phyloP scores from a whole-genome alignment of 208 protist species.

The Trypanosoma caninum region DNA sequence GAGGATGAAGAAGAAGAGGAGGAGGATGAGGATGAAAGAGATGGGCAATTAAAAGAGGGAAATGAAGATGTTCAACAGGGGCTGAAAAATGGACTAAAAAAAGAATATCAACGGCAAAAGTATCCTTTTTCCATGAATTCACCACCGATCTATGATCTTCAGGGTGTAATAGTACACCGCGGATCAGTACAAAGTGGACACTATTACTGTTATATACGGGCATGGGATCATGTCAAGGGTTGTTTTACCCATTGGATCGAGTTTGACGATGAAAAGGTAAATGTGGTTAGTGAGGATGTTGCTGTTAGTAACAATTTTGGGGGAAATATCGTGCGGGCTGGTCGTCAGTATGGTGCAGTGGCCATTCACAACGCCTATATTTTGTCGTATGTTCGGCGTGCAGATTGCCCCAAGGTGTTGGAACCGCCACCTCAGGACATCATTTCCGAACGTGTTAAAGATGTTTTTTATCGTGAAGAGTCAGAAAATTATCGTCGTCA shows the following conservation, averaged over 20 bases:
- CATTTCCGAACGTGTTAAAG: conserved; percentile 55
- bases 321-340: conserved; percentile 8
- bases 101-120: not conserved
- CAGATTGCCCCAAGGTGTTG: conserved; percentile 52
- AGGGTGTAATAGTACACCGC: conserved; percentile 87
- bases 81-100: not conserved
- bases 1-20: not conserved
- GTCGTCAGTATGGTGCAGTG: conserved; percentile 6
- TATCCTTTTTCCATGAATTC: conserved; percentile 42
- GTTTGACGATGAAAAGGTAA: conserved; percentile 82
- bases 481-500: conserved; percentile 47
- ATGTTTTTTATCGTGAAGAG: conserved; percentile 46
- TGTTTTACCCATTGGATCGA: conserved; percentile 75
- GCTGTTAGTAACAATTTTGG: conserved; percentile 80
- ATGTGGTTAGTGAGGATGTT: conserved; percentile 45
- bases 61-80: not conserved
- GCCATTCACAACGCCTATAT: conserved; percentile 71
- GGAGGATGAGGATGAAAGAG: not conserved
- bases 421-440: conserved; percentile 54
- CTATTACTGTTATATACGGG: conserved; percentile 89
- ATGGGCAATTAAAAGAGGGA: not conserved
- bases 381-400: conserved; percentile 76
- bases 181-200: conserved; percentile 86
- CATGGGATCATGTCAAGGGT: conserved; percentile 53
- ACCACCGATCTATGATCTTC: conserved; percentile 81